Evolutionary conservation across 2,329 filamentous ascomycete genomes (phyloP).

Genomic region (Pseudogymnoascus sp.): DNA sequence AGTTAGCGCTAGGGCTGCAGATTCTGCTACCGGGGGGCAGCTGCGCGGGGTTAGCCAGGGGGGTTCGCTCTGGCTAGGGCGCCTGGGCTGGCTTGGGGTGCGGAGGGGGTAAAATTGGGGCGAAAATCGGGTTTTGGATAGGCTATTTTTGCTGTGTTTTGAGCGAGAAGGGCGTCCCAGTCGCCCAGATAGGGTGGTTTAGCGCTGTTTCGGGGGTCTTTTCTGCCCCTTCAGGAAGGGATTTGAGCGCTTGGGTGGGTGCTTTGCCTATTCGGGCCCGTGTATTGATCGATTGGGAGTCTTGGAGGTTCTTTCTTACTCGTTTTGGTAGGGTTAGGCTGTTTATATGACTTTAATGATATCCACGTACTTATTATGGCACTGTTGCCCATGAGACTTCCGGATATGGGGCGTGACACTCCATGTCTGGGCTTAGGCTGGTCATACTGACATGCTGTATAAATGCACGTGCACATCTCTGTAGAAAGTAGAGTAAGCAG

Average conservation of each 20-base stretch:
- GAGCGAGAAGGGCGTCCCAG: conserved; percentile 6
- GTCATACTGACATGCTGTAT: background rate
- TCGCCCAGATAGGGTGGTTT: conserved; percentile 2
- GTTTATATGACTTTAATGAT: conserved; percentile 8
- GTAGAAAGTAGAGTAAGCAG: conserved; percentile 1
- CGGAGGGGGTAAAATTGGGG: background rate
- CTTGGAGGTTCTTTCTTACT: conserved; percentile 4
- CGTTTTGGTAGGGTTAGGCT: background rate
- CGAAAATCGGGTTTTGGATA: conserved; percentile 5
- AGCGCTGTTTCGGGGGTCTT: background rate
- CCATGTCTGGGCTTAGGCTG: background rate
- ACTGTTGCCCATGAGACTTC: background rate
- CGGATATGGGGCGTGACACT: background rate
- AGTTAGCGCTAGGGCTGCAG: conserved; percentile 8
- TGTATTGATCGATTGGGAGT: conserved; percentile 3
- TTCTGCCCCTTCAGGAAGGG: background rate
- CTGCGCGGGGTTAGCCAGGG: background rate
- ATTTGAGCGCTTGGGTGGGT: background rate
- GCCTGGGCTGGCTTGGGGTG: background rate
- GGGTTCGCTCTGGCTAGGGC: background rate
- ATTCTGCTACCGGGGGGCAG: background rate
- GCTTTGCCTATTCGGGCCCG: background rate
- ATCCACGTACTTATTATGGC: conserved; percentile 5
- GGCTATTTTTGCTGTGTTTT: conserved; percentile 3
- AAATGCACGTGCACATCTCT: background rate